Base-by-base conservation (phyloP, 352 stramenopile genomes). In the Thraustotheca clavata region DNA sequence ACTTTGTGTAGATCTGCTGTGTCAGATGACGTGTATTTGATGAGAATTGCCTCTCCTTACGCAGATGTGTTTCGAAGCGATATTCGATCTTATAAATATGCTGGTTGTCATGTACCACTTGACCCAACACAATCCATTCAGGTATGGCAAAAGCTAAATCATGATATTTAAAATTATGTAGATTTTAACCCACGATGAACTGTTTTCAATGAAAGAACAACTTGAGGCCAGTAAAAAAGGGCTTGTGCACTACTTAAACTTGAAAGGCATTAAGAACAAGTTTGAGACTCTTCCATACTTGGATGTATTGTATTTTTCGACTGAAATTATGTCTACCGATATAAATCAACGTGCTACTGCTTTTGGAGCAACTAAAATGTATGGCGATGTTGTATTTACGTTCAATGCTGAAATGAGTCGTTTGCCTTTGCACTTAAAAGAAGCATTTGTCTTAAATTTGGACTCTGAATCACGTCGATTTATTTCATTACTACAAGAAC, bases 381-480 rank as follows among this genome's bases (percentile, higher is more conserved):
- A 63, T 38, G 80, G 83, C 12, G 74, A 91, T 40, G 60, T 93
- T 46, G 71, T 93, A 22, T 77, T 93, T 41, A 73, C 77, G 1
- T 67, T 88, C 49, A 73, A 91, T 49, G 27, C 74, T 0, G 70
- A 83, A 0, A 73, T 71, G 6, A 79, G 68, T 34, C 78, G 75
- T 22, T 31, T 91, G 8, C 47, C 72, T 12, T 52, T 93, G 27
- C 69, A 89, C 60, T 54, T 93, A 16, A 83, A 84, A 9, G 75
- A 93, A 62, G 78, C 69, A 0, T 91, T 91, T 49, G 79, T 93
- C 24, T 62, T 74, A 26, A 80, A 81, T 47, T 71, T 80, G 49
- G 69, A 85, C 24, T 67, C 88, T 12, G 83, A 93, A 22, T 63
- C 89, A n/a, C 67, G 85, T 12, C 80, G 76, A 1, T 68, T 87